These are phyloP conservation scores for Oehlia diaphana DNA, from an alignment of 192 early-diverging fungal species.

Conservation along the genomic window DNA sequence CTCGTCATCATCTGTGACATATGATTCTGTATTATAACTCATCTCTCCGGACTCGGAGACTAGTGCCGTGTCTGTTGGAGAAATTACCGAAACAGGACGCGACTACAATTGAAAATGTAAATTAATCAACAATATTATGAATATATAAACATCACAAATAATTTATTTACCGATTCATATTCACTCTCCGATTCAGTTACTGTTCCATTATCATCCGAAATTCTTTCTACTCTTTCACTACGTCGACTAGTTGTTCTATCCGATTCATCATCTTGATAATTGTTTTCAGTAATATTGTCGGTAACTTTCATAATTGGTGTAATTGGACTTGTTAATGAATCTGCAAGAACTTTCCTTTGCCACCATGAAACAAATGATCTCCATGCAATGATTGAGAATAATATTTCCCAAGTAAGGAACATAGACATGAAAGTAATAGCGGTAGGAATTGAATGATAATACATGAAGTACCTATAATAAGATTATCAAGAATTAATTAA, in stretches of 20 bases:
- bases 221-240: neutral
- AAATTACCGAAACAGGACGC: neutral
- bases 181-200: slow-evolving; percentile 4
- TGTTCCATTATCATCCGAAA: neutral
- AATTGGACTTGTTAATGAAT: neutral
- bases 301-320: neutral
- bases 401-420: slow-evolving; percentile 50
- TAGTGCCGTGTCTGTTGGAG: neutral
- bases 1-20: slow-evolving; percentile 16
- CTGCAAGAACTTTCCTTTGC: neutral
- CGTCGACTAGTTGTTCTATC: neutral
- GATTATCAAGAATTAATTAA: too few relatives aligned
- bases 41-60: neutral
- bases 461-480: slow-evolving; percentile 53
- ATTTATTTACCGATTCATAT: slow-evolving; percentile 6
- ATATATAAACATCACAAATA: neutral
- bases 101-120: slow-evolving; percentile 7
- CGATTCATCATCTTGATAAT: neutral
- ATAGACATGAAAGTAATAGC: slow-evolving; percentile 44
- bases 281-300: neutral
- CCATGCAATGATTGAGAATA: slow-evolving; percentile 54
- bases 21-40: slow-evolving; percentile 24
- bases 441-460: slow-evolving; percentile 47
- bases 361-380: slow-evolving; percentile 39
- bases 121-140: neutral